Evolutionary conservation across 768 basidiomycete species (phyloP).

Genomic region (Phallus indusiatus): DNA sequence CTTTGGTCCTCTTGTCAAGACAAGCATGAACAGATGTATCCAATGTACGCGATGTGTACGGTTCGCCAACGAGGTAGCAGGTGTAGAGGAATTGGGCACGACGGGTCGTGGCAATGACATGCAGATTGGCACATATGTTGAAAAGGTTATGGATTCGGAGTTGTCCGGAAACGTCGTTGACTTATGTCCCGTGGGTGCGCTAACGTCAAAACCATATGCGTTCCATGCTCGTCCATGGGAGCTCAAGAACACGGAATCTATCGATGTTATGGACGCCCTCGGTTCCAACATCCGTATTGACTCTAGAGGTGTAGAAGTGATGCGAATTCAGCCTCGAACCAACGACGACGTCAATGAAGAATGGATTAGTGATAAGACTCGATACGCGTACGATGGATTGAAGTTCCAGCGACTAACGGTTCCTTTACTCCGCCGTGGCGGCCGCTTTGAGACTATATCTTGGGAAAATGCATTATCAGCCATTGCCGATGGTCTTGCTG

Average conservation of each 20-base stretch:
- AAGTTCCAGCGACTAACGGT: constrained; percentile 91
- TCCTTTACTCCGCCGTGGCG: constrained; percentile 84
- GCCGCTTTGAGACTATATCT: constrained; percentile 79
- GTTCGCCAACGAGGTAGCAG: constrained; percentile 98
- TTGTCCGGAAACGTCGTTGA: constrained; percentile 96
- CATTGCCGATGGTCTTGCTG: constrained; percentile 66
- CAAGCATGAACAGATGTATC: constrained; percentile 97
- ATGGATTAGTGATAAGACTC: constrained; percentile 99
- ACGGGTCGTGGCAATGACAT: constrained; percentile 97
- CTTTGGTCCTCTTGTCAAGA: constrained; percentile 95
- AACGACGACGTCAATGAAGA: constrained; percentile 99
- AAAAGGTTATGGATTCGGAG: constrained; percentile 96
- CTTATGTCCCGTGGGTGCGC: constrained; percentile 94
- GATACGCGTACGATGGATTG: constrained; percentile 92
- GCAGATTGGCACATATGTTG: constrained; percentile 97
- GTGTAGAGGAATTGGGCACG: constrained; percentile 94
- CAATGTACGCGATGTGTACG: constrained; percentile 99
- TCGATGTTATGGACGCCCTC: constrained; percentile 92
- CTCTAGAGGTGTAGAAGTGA: constrained; percentile 90
- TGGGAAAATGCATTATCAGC: constrained; percentile 86
- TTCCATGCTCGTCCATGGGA: constrained; percentile 98
- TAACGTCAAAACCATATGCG: constrained; percentile 97
- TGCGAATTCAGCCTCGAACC: constrained; percentile 92
- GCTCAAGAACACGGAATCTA: constrained; percentile 92
- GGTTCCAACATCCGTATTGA: constrained; percentile 96